A percentile compares a stretch with the other conserved stretches of the same genome.
These are phyloP conservation scores for Kazachstania sp. DNA, from an alignment of 1,139 yeast species.

Conservation along the genomic window DNA sequence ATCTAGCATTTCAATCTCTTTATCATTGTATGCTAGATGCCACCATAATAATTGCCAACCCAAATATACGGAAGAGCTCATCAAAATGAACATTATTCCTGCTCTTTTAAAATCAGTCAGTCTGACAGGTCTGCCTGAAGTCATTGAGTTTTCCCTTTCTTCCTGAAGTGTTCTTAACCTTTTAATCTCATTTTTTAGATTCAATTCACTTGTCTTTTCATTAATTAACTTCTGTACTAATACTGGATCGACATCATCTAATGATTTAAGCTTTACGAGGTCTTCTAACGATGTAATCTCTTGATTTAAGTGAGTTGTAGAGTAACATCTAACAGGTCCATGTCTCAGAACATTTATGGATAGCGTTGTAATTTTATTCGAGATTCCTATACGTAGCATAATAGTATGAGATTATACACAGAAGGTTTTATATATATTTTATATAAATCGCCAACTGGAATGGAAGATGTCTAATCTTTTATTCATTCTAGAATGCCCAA, in stretches of 20 bases:
- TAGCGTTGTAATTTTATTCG: not conserved
- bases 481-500: no score
- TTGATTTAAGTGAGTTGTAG: not conserved
- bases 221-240: constrained; percentile 25
- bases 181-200: constrained; percentile 24
- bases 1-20: constrained; percentile 19
- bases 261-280: constrained; percentile 22
- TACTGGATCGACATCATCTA: constrained; percentile 29
- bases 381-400: not conserved
- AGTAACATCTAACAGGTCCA: not conserved
- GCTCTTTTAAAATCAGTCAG: constrained; percentile 23
- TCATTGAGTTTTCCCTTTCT: constrained; percentile 14
- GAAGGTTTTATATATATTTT: no score
- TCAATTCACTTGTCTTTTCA: constrained; percentile 25
- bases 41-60: constrained; percentile 30
- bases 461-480: no score
- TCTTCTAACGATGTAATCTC: constrained; percentile 23
- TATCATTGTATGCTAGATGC: constrained; percentile 29
- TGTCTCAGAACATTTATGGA: not conserved
- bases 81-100: constrained; percentile 24
- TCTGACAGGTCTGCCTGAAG: constrained; percentile 9
- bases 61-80: constrained; percentile 29
- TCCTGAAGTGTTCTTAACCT: constrained; percentile 21
- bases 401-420: not conserved
- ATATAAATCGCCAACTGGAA: no score